A percentile compares a stretch with the other conserved stretches of the same genome.
Evolutionary conservation across 805 yeast genomes (phyloP).

Genomic region (Candida berthetii): DNA sequence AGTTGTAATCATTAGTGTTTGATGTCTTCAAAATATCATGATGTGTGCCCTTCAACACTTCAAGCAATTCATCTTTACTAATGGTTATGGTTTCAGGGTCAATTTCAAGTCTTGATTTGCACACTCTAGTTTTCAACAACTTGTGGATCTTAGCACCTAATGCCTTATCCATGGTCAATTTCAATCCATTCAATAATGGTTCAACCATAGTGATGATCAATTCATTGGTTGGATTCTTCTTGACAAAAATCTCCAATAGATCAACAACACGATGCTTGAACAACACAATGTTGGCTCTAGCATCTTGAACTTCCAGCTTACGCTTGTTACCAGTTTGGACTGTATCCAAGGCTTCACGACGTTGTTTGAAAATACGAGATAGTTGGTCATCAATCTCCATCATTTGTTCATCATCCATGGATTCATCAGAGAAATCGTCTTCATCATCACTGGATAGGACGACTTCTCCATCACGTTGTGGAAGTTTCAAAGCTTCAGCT

Average conservation of each 20-base stretch:
- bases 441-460: constrained; percentile 37
- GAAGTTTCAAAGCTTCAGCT: constrained; percentile 67
- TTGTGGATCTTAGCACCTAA: constrained; percentile 74
- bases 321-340: constrained; percentile 58
- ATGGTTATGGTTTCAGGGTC: constrained; percentile 7
- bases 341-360: constrained; percentile 58
- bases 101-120: constrained; percentile 36
- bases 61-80: constrained; percentile 17
- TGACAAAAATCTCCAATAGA: constrained; percentile 58
- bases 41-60: constrained; percentile 35
- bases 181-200: constrained; percentile 57
- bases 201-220: constrained; percentile 37
- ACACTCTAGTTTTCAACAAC: constrained; percentile 53
- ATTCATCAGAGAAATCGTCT: constrained; percentile 60
- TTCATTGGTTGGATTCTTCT: constrained; percentile 21
- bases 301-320: constrained; percentile 69
- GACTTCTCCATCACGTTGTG: constrained; percentile 37
- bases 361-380: constrained; percentile 76
- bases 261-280: constrained; percentile 79
- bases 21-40: constrained; percentile 26
- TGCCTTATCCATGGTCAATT: constrained; percentile 60
- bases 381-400: constrained; percentile 85
- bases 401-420: constrained; percentile 97
- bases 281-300: constrained; percentile 70
- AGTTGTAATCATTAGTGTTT: constrained; percentile 27